phyloP scores from a whole-genome alignment of 2,329 filamentous ascomycete species.

The Microcera coccophila region DNA sequence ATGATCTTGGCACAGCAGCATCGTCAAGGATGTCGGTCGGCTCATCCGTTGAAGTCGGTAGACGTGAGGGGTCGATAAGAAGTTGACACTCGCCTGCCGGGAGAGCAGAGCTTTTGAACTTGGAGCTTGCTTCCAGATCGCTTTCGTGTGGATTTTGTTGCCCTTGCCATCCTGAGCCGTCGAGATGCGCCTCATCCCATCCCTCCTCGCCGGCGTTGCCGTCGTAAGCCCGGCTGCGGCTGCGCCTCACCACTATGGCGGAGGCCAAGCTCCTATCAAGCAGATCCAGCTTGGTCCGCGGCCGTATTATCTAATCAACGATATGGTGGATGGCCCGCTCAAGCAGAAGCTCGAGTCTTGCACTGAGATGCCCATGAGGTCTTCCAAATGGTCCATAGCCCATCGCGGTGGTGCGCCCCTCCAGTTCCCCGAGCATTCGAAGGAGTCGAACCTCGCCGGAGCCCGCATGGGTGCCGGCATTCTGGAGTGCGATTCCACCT shows the following conservation, averaged over 20 bases:
- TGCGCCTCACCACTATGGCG: constrained; percentile 19
- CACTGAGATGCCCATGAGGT: constrained; percentile 49
- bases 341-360: constrained; percentile 59
- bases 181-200: constrained; percentile 32
- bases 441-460: constrained; percentile 56
- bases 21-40: neutral
- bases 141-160: neutral
- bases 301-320: constrained; percentile 60
- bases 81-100: constrained; percentile 8
- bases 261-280: constrained; percentile 31
- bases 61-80: constrained; percentile 16
- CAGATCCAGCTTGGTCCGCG: constrained; percentile 59
- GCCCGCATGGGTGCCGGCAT: constrained; percentile 65
- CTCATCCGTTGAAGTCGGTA: neutral
- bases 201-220: constrained; percentile 31
- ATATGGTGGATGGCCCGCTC: constrained; percentile 57
- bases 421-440: constrained; percentile 61
- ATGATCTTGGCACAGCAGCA: neutral
- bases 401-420: constrained; percentile 61
- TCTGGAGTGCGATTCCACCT: constrained; percentile 64
- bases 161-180: neutral
- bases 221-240: constrained; percentile 26
- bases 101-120: neutral
- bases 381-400: constrained; percentile 55
- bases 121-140: neutral